Evolutionary conservation across 192 early-diverging fungal species (phyloP), one percentile per base, ranked within the genome.

Genomic region (Mortierella alpina): DNA sequence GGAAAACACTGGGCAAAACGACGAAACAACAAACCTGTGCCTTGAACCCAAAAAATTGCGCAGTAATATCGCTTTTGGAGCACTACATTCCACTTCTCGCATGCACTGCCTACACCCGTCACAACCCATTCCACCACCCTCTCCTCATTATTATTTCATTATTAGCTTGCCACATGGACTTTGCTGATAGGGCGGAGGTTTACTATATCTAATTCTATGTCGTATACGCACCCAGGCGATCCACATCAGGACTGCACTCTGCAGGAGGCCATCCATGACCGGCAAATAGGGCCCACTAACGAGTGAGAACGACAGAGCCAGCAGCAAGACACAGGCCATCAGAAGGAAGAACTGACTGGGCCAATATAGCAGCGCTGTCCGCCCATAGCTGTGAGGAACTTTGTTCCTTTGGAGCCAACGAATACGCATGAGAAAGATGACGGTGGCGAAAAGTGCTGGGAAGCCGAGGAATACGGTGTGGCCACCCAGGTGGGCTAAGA

Each of bases 311-410:
- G 67, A 10, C 47, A 77, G 67, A 15, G 51, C 70, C 22, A 72
- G 14, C 14, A 60, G 22, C 17, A 53, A 22, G 42, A 62, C n/a
- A 45, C 47, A 45, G 20, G 59, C 63, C 11, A 44, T 20, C 41
- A 59, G 15, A 48, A 72, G 51, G 14, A 68, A 60, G 7, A 80
- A 2, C 50, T 80, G 76, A 17, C 40, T 56, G 14, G 76, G 69
- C 76, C 68, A 80, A 15, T 63, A 72, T 39, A 80, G 72, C 22
- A 55, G 40, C 17, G 63, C 55, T 2, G 76, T 80, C 47, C 76
- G 63, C 20, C 76, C 76, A 46, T 72, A 80, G 5, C 20, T 23
- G 51, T 80, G 76, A 2, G 69, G 57, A 7, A 42, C 15, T 22
- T 58, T 49, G 39, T 67, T 11, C 23, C 40, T 20, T 41, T 48